Conservation (phyloP, 306 rosid genomes). For the Gleditsia sinensis region DNA sequence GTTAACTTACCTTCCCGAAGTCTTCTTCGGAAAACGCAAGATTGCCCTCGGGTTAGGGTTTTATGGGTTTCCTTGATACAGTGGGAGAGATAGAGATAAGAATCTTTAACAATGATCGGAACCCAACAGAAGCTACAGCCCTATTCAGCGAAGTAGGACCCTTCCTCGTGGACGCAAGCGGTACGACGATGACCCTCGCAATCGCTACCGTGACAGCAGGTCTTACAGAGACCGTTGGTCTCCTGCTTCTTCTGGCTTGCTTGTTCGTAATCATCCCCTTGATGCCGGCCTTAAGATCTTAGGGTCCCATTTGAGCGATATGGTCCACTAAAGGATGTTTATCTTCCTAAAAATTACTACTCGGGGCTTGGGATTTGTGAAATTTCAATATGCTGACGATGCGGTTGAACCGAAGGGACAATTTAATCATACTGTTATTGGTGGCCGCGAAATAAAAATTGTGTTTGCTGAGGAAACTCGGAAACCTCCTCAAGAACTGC, state of each 20-base stretch:
- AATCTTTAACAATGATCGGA: conserved; percentile 39
- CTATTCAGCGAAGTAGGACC: too few species aligned
- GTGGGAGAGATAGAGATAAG: neutral
- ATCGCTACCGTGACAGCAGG: conserved; percentile 53
- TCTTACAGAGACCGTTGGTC: conserved; percentile 62
- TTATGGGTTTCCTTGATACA: too few species aligned
- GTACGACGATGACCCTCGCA: conserved; percentile 54
- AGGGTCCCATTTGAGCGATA: conserved; percentile 63
- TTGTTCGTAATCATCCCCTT: conserved; percentile 65
- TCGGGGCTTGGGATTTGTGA: too few species aligned
- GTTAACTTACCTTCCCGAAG: too few species aligned
- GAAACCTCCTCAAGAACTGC: conserved; percentile 73
- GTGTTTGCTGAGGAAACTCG: conserved; percentile 72
- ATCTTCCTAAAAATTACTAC: too few species aligned
- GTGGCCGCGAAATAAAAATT: conserved; percentile 71
- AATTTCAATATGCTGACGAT: conserved; percentile 53
- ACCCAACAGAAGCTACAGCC: conserved; percentile 61
- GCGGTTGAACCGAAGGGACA: conserved; percentile 68
- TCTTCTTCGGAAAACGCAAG: too few species aligned
- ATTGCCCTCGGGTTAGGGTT: too few species aligned
- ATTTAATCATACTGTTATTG: conserved; percentile 59
- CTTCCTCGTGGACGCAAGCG: conserved; percentile 60
- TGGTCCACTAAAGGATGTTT: too few species aligned
- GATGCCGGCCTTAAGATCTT: conserved; percentile 63
- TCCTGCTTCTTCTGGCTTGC: conserved; percentile 60